phyloP scores from a whole-genome alignment of 2,329 filamentous ascomycete species.

The Trichoderma atroviride region DNA sequence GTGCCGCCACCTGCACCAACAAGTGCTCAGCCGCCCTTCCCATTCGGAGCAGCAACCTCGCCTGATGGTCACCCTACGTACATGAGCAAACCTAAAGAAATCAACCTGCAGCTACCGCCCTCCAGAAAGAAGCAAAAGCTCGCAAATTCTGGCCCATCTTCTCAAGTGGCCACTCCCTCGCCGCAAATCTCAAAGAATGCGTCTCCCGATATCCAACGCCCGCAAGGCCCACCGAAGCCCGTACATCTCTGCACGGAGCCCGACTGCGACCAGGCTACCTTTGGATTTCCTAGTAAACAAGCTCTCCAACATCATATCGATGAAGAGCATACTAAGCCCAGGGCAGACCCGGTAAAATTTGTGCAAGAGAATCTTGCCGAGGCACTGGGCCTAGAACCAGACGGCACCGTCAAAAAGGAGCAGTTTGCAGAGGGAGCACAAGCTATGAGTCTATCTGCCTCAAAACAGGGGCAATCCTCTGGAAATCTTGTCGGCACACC shows the following conservation, averaged over 20 bases:
- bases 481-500: slow-evolving; percentile 49
- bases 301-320: slow-evolving; percentile 55
- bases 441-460: slow-evolving; percentile 46
- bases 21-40: slow-evolving; percentile 58
- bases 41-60: slow-evolving; percentile 56
- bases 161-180: slow-evolving; percentile 48
- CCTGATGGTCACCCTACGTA: slow-evolving; percentile 63
- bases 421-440: slow-evolving; percentile 36
- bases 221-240: slow-evolving; percentile 45
- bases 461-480: slow-evolving; percentile 54
- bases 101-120: slow-evolving; percentile 59
- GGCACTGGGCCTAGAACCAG: slow-evolving; percentile 54
- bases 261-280: slow-evolving; percentile 55
- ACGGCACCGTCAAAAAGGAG: slow-evolving; percentile 48
- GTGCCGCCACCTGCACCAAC: slow-evolving; percentile 62
- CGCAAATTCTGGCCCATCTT: slow-evolving; percentile 43
- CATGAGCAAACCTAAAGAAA: slow-evolving; percentile 54
- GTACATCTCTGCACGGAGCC: slow-evolving; percentile 55
- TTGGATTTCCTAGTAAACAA: slow-evolving; percentile 58
- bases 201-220: slow-evolving; percentile 49
- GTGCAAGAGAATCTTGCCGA: slow-evolving; percentile 52
- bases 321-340: slow-evolving; percentile 62
- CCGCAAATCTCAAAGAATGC: slow-evolving; percentile 52
- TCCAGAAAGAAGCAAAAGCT: slow-evolving; percentile 61
- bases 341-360: slow-evolving; percentile 58